Evolutionary conservation across 2,329 filamentous ascomycete species (phyloP), one percentile per base, ranked within the genome.

Genomic region (Aspergillus ruber): DNA sequence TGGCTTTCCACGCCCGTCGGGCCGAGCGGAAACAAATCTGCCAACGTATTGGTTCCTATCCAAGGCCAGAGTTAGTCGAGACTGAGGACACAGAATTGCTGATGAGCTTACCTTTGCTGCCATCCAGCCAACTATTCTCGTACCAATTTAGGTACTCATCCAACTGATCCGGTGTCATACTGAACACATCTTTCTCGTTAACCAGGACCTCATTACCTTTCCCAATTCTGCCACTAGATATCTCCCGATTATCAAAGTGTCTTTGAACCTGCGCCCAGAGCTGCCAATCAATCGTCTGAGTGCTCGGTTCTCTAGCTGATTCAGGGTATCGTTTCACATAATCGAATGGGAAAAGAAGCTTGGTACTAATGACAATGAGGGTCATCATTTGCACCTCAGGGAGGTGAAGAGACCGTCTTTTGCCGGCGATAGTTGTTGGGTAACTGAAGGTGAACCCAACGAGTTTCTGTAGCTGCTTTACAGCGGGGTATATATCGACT

Each of bases 121-220:
- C 60, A 44, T 70, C 65, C 32, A 72, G 55, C 74, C 82, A 87
- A 40, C 77, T 84, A 48, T 76, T 75, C 60, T 87, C 82, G 62
- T 86, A 90, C 83, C 86, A 93, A 65, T 88, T 81, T 66, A 94
- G 75, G 59, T 90, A 91, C 50, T 85, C 79, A 58, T 90, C 86
- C 33, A 91, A 70, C 52, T 85, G 77, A 18, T 75, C 68, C 4
- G 74, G 68, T 2, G 70, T 74, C 80, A 90, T 83, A 1, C 70
- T 64, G 36, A 83, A 75, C 7, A 88, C 77, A 55, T 88, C 79
- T 3, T 72, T 69, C 47, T 86, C 83, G 5, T 74, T 78, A 18
- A 85, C 64, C n/a, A 72, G 63, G 8, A 81, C 67, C 60, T 81
- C 75, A 55, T 76, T 63, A 62, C 70, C 64, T 66, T 70, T 65